phyloP scores from a whole-genome alignment of 1,139 yeast species.

The Sugiyamaella sp. region DNA sequence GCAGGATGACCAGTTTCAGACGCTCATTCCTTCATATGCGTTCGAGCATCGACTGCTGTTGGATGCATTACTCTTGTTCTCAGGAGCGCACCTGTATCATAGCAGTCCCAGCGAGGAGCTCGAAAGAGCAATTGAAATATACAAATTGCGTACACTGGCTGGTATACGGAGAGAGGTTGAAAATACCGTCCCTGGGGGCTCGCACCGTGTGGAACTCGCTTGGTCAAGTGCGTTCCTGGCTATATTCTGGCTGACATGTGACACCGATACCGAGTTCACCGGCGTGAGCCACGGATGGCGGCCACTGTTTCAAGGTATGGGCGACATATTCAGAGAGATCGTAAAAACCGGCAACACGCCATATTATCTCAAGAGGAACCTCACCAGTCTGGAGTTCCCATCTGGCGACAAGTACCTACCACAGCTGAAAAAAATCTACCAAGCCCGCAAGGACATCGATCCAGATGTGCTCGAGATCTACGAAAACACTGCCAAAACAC shows the following conservation, averaged over 20 bases:
- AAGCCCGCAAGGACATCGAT: background rate
- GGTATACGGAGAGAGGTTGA: constrained; percentile 17
- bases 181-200: constrained; percentile 1
- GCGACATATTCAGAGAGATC: constrained; percentile 12
- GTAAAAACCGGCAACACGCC: background rate
- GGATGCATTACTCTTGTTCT: constrained; percentile 20
- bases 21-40: constrained; percentile 15
- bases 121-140: constrained; percentile 15
- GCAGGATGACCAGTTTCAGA: constrained; percentile 10
- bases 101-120: constrained; percentile 4
- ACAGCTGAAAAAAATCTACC: constrained; percentile 3
- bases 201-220: constrained; percentile 17
- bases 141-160: constrained; percentile 19
- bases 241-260: constrained; percentile 20
- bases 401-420: constrained; percentile 5
- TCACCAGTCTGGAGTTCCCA: background rate
- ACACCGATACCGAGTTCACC: constrained; percentile 21
- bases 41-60: constrained; percentile 20
- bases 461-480: background rate
- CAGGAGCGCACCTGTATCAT: constrained; percentile 24
- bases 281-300: constrained; percentile 22
- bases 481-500: background rate
- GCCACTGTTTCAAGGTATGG: constrained; percentile 21
- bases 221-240: constrained; percentile 21
- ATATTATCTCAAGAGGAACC: background rate